Base-by-base conservation (phyloP, 768 basidiomycete species). In the Pleurotus tuoliensis region DNA sequence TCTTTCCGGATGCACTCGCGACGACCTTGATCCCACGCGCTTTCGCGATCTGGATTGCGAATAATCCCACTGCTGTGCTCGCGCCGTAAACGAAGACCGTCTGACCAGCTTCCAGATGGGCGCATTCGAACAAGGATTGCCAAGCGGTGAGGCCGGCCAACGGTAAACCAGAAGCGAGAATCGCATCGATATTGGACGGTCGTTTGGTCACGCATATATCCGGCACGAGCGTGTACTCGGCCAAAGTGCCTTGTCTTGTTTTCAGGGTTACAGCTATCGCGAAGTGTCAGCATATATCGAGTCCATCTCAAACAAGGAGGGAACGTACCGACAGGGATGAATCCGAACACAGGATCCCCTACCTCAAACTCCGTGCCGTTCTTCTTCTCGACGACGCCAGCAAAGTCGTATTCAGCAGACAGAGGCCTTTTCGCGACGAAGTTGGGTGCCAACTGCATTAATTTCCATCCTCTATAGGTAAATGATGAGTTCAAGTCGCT, bases 21-120 rank as follows among this genome's bases (percentile, higher is more conserved):
- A 79, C 72, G 4, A 90, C 87, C 50, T 66, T 72, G 55, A 82
- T 81, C 3, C 86, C 86, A 58, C 73, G 74, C 0, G 80, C 76
- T 64, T 90, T 91, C 6, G 88, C 87, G 8, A 90, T 65, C 66
- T 90, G 87, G 47, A 91, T 86, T 1, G 86, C 88, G 61, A 79
- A 80, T n/a, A 76, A 71, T 3, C 89, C 90, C 1, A 90, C 86
- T 11, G 82, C 70, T 1, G 85, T 82, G 50, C 83, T 85, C 3
- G 87, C 90, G 0, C 88, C 88, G 56, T 88, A 85, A 63, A 92
- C 72, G 61, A 91, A 79, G 3, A 92, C 71, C 1, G 76, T 75
- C 62, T 85, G 83, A 1, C 80, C 83, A 20, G 71, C 62, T 64
- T 87, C 79, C n/a, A 88, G 65, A 25, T 78, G 71, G 0, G 72